These are phyloP conservation scores for Arthrobotrys sinensis DNA, from an alignment of 2,329 filamentous ascomycete species.

Conservation along the genomic window DNA sequence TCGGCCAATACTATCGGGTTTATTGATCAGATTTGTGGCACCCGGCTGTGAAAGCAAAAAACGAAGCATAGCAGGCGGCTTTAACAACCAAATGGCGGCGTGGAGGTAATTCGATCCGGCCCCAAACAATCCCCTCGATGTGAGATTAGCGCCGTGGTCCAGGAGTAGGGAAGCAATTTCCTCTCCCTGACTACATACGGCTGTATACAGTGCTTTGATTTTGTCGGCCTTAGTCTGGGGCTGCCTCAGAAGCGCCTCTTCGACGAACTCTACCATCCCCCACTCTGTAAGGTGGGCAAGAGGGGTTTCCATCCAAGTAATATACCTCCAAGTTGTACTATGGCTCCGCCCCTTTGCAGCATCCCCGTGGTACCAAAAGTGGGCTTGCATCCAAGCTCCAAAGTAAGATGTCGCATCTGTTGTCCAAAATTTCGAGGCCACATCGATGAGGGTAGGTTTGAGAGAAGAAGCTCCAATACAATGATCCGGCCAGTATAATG, in stretches of 20 bases:
- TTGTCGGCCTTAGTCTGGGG: not conserved
- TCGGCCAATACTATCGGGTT: not conserved
- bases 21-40: not conserved
- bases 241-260: not conserved
- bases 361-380: not conserved
- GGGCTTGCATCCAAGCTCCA: slow-evolving; percentile 42
- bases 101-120: not conserved
- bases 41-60: not conserved
- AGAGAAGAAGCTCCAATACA: not conserved
- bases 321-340: slow-evolving; percentile 9
- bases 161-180: not conserved
- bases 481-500: slow-evolving; percentile 37
- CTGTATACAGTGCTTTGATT: not conserved
- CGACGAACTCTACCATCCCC: slow-evolving; percentile 11
- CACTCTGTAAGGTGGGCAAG: not conserved
- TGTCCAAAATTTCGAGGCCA: slow-evolving; percentile 43
- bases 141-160: slow-evolving; percentile 12
- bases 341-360: not conserved
- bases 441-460: not conserved
- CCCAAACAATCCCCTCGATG: not conserved
- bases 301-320: not conserved
- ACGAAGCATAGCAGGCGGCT: not conserved
- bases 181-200: not conserved
- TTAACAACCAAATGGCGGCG: not conserved
- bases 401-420: slow-evolving; percentile 29